These are phyloP conservation scores for Cystoderma amianthinum DNA, from an alignment of 768 basidiomycete genomes.

Conservation along the genomic window DNA sequence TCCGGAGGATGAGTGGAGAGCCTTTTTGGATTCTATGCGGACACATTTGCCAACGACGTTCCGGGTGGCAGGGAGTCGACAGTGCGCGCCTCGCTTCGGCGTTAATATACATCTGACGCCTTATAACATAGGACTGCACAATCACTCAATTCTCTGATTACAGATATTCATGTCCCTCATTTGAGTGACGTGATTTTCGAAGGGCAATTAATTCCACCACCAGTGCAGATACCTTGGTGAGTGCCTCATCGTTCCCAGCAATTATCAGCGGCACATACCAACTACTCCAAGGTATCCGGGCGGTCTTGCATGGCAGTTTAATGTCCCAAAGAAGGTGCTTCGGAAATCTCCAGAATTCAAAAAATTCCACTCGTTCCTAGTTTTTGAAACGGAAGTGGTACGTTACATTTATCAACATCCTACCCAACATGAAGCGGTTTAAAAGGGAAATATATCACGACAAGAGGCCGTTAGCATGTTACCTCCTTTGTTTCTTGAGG, in stretches of 20 bases:
- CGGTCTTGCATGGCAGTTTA: slow-evolving; percentile 94
- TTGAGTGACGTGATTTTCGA: slow-evolving; percentile 73
- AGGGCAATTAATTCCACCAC: slow-evolving; percentile 68
- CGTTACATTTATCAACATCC: slow-evolving; percentile 18
- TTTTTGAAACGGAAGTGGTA: slow-evolving; percentile 97
- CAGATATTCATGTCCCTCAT: slow-evolving; percentile 69
- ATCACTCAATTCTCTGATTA: slow-evolving; percentile 76
- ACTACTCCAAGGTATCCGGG: slow-evolving; percentile 97
- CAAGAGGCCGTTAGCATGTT: slow-evolving; percentile 99
- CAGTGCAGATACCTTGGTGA: slow-evolving; percentile 82
- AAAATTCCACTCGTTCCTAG: slow-evolving; percentile 92
- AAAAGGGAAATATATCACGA: slow-evolving; percentile 87
- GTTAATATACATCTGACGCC: background rate
- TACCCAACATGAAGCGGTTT: background rate
- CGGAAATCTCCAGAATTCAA: slow-evolving; percentile 88
- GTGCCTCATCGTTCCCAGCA: slow-evolving; percentile 9
- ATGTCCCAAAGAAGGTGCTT: slow-evolving; percentile 82
- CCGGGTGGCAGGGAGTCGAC: slow-evolving; percentile 81
- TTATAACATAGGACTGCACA: slow-evolving; percentile 44
- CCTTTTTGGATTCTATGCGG: slow-evolving; percentile 57
- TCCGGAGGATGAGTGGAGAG: slow-evolving; percentile 72
- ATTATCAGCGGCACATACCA: too few species aligned
- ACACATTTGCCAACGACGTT: slow-evolving; percentile 89
- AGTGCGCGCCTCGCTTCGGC: slow-evolving; percentile 36
- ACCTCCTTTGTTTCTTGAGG: slow-evolving; percentile 92